phyloP scores from a whole-genome alignment of 768 basidiomycete genomes.

The Boletus sp. region DNA sequence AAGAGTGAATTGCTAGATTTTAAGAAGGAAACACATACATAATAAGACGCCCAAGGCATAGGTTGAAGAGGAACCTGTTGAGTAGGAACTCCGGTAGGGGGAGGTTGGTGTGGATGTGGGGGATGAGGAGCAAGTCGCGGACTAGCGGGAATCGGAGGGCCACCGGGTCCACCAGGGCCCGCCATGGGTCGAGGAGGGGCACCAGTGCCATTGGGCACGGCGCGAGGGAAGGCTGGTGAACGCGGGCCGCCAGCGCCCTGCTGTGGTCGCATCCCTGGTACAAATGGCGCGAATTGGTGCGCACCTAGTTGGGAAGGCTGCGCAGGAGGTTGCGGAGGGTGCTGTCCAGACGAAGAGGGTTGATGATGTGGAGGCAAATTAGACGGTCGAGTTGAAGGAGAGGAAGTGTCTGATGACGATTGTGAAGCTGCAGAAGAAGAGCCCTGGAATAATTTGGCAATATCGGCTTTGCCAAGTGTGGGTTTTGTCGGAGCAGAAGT shows the following conservation, averaged over 20 bases:
- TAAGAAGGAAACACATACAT: slow-evolving; percentile 45
- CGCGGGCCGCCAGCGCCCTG: slow-evolving; percentile 54
- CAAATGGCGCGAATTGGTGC: slow-evolving; percentile 47
- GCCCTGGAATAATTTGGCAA: slow-evolving; percentile 42
- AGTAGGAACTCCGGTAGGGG: slow-evolving; percentile 51
- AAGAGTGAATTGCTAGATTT: not conserved
- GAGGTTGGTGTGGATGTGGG: slow-evolving; percentile 48
- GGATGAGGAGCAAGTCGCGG: slow-evolving; percentile 62
- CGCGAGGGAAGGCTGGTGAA: slow-evolving; percentile 64
- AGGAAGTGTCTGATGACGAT: slow-evolving; percentile 53
- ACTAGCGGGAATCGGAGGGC: slow-evolving; percentile 54
- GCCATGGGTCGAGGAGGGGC: slow-evolving; percentile 46
- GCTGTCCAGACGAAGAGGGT: slow-evolving; percentile 37
- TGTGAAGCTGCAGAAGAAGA: slow-evolving; percentile 42
- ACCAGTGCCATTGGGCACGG: slow-evolving; percentile 59
- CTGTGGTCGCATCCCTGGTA: slow-evolving; percentile 47
- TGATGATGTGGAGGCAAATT: slow-evolving; percentile 50
- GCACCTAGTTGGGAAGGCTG: slow-evolving; percentile 43
- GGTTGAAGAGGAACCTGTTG: slow-evolving; percentile 40
- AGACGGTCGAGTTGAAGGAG: slow-evolving; percentile 54
- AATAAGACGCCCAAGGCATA: slow-evolving; percentile 48
- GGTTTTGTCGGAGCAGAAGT: slow-evolving; percentile 34
- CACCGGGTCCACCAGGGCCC: slow-evolving; percentile 50
- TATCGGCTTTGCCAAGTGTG: slow-evolving; percentile 35
- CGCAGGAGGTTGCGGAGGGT: slow-evolving; percentile 37